Base-by-base conservation (phyloP, 208 protist species). In the Angomonas desouzai region DNA sequence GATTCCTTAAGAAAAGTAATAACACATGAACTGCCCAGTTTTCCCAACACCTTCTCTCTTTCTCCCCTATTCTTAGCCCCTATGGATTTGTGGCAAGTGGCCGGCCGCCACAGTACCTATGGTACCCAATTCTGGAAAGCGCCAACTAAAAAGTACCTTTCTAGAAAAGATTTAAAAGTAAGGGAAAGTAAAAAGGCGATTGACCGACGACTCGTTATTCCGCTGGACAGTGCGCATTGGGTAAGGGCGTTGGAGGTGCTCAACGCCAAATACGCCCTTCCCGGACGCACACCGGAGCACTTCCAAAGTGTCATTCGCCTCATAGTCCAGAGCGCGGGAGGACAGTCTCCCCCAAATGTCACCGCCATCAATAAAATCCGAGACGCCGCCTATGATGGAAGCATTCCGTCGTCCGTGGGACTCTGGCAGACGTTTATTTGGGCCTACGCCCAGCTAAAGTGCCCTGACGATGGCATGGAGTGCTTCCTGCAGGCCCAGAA, bases 381-480 rank as follows among this genome's bases (percentile, higher is more conserved):
- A 1, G 87, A 85, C 45, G 62, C 65, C 48, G 82, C 76, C 38
- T 96, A 85, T 48, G 87, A 77, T 11, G 83, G 76, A 3, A 81
- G 88, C 3, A 83, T 93, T 13, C 83, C 75, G 0, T 64, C 74
- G 1, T 87, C 62, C 33, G 47, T 56, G 3, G 79, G 78, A 13
- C 70, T 96, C 11, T 96, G 83, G 81, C 72, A 81, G 11, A 87
- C 90, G 2, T 66, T 96, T 3, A 62, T 91, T 55, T 93, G 85
- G 83, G 73, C 85, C 1, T 92, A 93, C 63, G 79, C 69, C 23
- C 62, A 56, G 1, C 66, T 93, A 38, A 66, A 77, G 6, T 33
- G 48, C 6, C 74, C 85, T 4, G 63, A 63, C n/a, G 61, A 74
- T 27, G 86, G 75, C 0, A 68, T 88, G 29, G 83, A 93, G 56